These are phyloP conservation scores for Heliamphora pulchella DNA, from an alignment of 179 eudicot genomes.

Conservation along the genomic window DNA sequence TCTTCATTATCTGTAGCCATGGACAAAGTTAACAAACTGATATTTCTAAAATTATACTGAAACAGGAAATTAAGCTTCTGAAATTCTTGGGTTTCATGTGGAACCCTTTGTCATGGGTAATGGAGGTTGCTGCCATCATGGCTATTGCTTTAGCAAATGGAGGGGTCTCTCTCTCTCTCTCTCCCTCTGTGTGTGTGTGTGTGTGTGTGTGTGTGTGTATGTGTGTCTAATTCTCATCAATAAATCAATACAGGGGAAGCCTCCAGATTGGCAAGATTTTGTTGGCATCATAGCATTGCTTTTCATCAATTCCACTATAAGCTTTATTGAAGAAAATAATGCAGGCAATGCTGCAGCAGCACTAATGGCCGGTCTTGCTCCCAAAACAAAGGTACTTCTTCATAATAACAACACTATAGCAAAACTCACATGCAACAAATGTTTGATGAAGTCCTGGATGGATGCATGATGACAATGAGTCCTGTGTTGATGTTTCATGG, in stretches of 20 bases:
- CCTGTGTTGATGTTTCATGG: not conserved
- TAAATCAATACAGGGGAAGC: slow-evolving; percentile 42
- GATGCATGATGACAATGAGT: not conserved
- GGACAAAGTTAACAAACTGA: not conserved
- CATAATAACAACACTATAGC: not conserved
- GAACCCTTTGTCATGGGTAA: slow-evolving; percentile 23
- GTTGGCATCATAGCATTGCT: slow-evolving; percentile 53
- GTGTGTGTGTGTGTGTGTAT: too few species aligned
- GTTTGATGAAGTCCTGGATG: not conserved
- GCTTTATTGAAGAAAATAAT: slow-evolving; percentile 74
- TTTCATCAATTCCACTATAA: slow-evolving; percentile 67
- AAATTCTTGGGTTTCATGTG: slow-evolving; percentile 85
- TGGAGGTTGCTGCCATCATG: slow-evolving; percentile 73
- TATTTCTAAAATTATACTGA: slow-evolving; percentile 4
- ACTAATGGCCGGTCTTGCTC: slow-evolving; percentile 88
- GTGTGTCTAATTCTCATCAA: not conserved
- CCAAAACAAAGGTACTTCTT: slow-evolving; percentile 55
- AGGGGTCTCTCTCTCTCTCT: slow-evolving; percentile 14
- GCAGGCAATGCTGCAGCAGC: slow-evolving; percentile 88
- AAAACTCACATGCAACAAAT: not conserved
- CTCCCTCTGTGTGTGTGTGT: too few species aligned
- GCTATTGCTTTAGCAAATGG: slow-evolving; percentile 80
- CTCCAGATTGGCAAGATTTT: slow-evolving; percentile 82
- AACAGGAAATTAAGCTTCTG: slow-evolving; percentile 58
- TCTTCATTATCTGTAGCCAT: not conserved